phyloP scores from a whole-genome alignment of 495 filamentous ascomycete species.

The Aspergillus asperescens region DNA sequence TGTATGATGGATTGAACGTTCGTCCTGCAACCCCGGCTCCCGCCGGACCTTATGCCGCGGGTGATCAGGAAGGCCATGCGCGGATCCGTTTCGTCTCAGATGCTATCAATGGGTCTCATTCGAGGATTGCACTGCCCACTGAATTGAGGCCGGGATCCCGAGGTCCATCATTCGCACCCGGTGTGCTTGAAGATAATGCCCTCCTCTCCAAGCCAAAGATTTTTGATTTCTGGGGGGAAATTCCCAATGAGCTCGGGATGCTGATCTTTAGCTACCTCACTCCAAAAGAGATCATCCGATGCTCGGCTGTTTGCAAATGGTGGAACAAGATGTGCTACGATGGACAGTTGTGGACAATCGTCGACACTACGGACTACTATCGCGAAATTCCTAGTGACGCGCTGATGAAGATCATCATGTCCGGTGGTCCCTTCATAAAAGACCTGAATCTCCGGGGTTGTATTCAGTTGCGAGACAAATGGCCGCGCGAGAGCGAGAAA shows the following conservation, averaged over 20 bases:
- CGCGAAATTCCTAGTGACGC: conserved; percentile 75
- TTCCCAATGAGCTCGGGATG: conserved; percentile 80
- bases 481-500: conserved; percentile 59
- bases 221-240: conserved; percentile 71
- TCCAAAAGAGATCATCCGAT: conserved; percentile 78
- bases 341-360: conserved; percentile 82
- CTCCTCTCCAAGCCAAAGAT: conserved; percentile 29
- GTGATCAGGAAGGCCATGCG: conserved; percentile 36
- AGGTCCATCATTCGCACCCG: conserved; percentile 34
- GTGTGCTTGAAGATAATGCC: conserved; percentile 27
- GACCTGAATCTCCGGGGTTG: conserved; percentile 84
- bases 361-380: conserved; percentile 87
- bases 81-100: conserved; percentile 48
- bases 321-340: conserved; percentile 91
- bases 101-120: conserved; percentile 24
- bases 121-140: conserved; percentile 55
- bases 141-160: conserved; percentile 54
- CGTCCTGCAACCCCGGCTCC: conserved; percentile 62
- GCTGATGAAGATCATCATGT: conserved; percentile 76
- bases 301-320: conserved; percentile 69
- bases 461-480: conserved; percentile 71
- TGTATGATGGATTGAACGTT: conserved; percentile 50
- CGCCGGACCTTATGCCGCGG: conserved; percentile 30
- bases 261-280: conserved; percentile 68
- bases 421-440: conserved; percentile 81